Evolutionary conservation across 78 protist genomes (phyloP), one percentile per base, ranked within the genome.

Genomic region (Dictyostelium capitatum): DNA sequence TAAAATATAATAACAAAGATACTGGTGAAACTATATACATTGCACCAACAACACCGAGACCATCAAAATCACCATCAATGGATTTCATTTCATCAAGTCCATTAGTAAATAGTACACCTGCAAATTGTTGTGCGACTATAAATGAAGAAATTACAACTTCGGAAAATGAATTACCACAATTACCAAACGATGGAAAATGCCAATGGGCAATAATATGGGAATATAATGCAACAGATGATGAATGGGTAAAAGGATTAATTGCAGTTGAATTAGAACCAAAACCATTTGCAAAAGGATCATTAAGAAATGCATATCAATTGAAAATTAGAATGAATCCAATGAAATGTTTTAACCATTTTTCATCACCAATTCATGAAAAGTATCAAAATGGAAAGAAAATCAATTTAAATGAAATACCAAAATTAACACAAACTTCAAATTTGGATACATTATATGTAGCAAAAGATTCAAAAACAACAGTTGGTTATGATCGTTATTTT

Each of bases 221-320:
- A 77, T 87, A 87, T 54, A 30, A 30, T 17, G 79, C 85, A 30
- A 53, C 20, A 23, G 93, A 74, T 19, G 93, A 87, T 28, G 93
- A 87, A 50, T 87, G 93, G 93, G 56, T 70, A n/a, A 32, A 82
- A 48, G 93, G 84, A 19, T 10, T 87, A 9, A 65, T 87, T 23
- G 67, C 72, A 14, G 79, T 87, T 14, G 83, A 87, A 50, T 30
- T 87, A 50, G 93, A 87, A 30, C 12, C 87, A 0, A 50, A 65
- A 53, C 80, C 96, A 51, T 92, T 92, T 43, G 89, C 91, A 15
- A 67, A 59, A 17, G 96, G 96, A 53, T 87, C 91, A 50, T 59
- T 83, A 9, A 56, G 96, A 20, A 46, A 50, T 75, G 91, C 92
- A 37, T 83, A 78, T 62, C 75, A 83, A 77, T 32, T 77, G 7